Base-by-base conservation (phyloP, 768 basidiomycete species). In the Sistotremastrum niveocremeum region DNA sequence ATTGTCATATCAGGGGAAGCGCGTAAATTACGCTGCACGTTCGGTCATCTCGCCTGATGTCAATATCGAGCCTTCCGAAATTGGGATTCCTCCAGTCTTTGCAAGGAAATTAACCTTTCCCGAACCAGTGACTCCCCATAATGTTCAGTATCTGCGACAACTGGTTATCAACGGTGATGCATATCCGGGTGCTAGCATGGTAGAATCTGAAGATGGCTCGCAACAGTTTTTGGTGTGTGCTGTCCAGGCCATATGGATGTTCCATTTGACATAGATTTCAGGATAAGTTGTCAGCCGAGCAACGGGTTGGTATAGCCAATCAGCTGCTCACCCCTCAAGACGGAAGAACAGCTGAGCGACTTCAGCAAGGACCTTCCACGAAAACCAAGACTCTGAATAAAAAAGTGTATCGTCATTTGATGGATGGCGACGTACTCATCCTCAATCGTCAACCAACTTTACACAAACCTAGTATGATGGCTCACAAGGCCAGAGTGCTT, bases 391-490 rank as follows among this genome's bases (percentile, higher is more conserved):
- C 83, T 3, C 69, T 90, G 51, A 95, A 95, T 65, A 97, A 98
- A 71, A 99, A 99, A 64, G 95, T 99, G 31, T 93, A 90, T 62
- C 74, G 95, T 35, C 95, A 98, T 65, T 69, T 99, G 4, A 77
- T 76, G 37, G 90, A 98, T 61, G 95, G 95, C 2, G 95, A 99
- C 60, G 83, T 94, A 46, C 67, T 99, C 47, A 86, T 99, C 54
- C 70, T 99, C 36, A 99, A 99, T 60, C 84, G 95, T 44, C 95
- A 99, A 68, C 95, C 95, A 5, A 98, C 95, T 2, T 71, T 99
- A 44, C 95, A 99, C 62, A 99, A 99, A 60, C 94, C 95, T 20
- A 90, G 87, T 71, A 99, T 99, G 94, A 99, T 99, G 95, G 83
- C 81, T 6, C 95, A 99, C 61, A 84, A 77, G 54, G 94, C 94